Evolutionary conservation across 2,329 filamentous ascomycete genomes (phyloP).

Genomic region (Cyanodermella asteris): DNA sequence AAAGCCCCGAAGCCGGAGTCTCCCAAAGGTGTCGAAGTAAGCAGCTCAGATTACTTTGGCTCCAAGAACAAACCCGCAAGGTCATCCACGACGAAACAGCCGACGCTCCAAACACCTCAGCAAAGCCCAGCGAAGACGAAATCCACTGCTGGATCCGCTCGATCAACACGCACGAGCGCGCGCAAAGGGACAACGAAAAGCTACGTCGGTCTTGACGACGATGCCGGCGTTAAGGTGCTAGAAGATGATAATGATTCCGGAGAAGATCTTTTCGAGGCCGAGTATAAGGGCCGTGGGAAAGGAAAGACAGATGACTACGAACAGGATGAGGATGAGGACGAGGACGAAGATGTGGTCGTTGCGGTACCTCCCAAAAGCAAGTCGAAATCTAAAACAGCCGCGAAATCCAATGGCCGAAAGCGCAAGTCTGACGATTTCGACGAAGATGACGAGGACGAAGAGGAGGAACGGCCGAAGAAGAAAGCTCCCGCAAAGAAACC

Average conservation of each 20-base stretch:
- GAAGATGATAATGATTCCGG: constrained; percentile 45
- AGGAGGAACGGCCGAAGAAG: constrained; percentile 13
- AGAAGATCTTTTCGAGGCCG: constrained; percentile 69
- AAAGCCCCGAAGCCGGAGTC: constrained; percentile 33
- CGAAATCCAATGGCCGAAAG: constrained; percentile 9
- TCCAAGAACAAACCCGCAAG: constrained; percentile 34
- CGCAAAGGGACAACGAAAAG: constrained; percentile 17
- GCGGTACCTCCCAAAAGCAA: constrained; percentile 4
- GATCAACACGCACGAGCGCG: constrained; percentile 12
- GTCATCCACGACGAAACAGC: constrained; percentile 17
- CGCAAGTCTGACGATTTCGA: constrained; percentile 12
- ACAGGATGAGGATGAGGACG: constrained; percentile 42
- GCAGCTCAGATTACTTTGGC: constrained; percentile 41
- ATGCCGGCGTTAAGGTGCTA: constrained; percentile 24
- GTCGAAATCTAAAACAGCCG: constrained; percentile 5
- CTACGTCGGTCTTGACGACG: constrained; percentile 34
- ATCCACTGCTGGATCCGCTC: constrained; percentile 8
- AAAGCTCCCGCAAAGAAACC: constrained; percentile 22
- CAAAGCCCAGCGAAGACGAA: constrained; percentile 11
- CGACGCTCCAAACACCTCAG: constrained; percentile 3
- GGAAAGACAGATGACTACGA: constrained; percentile 53
- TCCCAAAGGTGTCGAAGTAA: constrained; percentile 32
- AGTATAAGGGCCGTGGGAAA: constrained; percentile 42
- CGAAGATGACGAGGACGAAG: constrained; percentile 15
- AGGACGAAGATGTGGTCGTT: constrained; percentile 33